phyloP scores from a whole-genome alignment of 192 early-diverging fungal species.

The Coemansia sp. region DNA sequence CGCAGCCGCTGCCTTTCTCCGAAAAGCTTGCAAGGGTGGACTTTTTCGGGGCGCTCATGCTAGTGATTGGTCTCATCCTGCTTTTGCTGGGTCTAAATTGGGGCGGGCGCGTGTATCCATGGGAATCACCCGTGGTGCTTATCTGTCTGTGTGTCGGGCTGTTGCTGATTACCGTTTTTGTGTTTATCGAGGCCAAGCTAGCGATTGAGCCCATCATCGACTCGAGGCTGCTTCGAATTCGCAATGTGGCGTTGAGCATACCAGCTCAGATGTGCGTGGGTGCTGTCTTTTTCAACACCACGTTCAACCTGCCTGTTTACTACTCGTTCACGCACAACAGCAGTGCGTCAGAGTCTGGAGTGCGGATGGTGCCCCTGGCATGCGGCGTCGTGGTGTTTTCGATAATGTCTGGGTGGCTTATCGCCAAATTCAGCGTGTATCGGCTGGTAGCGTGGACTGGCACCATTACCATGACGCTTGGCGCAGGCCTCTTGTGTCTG shows the following conservation, averaged over 20 bases:
- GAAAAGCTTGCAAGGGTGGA: constrained; percentile 55
- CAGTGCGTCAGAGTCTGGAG: constrained; percentile 45
- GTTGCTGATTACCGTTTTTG: constrained; percentile 57
- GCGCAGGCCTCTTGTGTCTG: constrained; percentile 37
- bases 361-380: constrained; percentile 46
- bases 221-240: constrained; percentile 60
- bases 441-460: constrained; percentile 39
- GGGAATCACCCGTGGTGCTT: constrained; percentile 60
- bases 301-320: constrained; percentile 52
- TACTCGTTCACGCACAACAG: constrained; percentile 49
- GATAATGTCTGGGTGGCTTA: constrained; percentile 43
- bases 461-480: constrained; percentile 42
- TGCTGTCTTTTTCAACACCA: constrained; percentile 48
- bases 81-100: constrained; percentile 71
- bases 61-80: constrained; percentile 60
- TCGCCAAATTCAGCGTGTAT: constrained; percentile 42
- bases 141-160: constrained; percentile 59
- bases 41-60: constrained; percentile 59
- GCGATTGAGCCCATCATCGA: constrained; percentile 81
- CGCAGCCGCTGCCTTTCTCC: constrained; percentile 32
- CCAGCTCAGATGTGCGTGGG: constrained; percentile 48
- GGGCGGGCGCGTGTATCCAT: constrained; percentile 69
- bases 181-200: constrained; percentile 64
- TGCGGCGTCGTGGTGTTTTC: constrained; percentile 43
- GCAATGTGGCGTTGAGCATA: constrained; percentile 54